These are phyloP conservation scores for Psidium guajava DNA, from an alignment of 345 rosid species.

Conservation along the genomic window DNA sequence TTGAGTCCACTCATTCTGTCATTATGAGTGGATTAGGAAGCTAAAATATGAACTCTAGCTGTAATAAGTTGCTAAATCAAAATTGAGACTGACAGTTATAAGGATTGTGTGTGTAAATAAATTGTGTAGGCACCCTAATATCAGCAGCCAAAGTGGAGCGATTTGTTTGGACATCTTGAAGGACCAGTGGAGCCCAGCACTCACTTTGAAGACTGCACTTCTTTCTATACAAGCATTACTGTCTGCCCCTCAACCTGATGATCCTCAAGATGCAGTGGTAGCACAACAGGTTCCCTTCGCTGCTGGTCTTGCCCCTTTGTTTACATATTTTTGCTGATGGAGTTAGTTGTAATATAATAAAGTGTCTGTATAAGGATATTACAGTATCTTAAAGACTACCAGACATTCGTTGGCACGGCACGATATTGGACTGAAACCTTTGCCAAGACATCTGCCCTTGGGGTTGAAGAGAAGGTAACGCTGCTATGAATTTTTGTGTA, in stretches of 20 bases:
- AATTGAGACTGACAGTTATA: neutral
- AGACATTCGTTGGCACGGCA: conserved; percentile 82
- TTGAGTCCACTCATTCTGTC: neutral
- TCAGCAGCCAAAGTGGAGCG: conserved; percentile 98
- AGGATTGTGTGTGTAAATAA: neutral
- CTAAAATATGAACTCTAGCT: neutral
- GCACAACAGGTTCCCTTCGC: conserved; percentile 74
- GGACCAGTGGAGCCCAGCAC: conserved; percentile 99
- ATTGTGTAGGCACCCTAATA: conserved; percentile 83
- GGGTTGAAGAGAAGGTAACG: conserved; percentile 84
- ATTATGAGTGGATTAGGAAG: neutral
- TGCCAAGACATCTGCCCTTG: conserved; percentile 71
- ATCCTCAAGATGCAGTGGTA: conserved; percentile 99
- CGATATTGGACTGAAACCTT: conserved; percentile 96
- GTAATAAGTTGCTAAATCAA: neutral
- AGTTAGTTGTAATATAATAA: neutral
- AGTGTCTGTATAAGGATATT: conserved; percentile 2
- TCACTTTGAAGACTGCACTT: conserved; percentile 94
- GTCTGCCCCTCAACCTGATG: conserved; percentile 91
- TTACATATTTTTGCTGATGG: neutral
- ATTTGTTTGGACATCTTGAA: conserved; percentile 95
- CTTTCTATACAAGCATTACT: conserved; percentile 92
- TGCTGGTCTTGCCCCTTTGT: neutral
- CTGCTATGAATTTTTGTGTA: neutral
- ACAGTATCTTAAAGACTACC: conserved; percentile 85